These are phyloP conservation scores for Stropharia rugosoannulata DNA, from an alignment of 768 basidiomycete species.

Conservation along the genomic window DNA sequence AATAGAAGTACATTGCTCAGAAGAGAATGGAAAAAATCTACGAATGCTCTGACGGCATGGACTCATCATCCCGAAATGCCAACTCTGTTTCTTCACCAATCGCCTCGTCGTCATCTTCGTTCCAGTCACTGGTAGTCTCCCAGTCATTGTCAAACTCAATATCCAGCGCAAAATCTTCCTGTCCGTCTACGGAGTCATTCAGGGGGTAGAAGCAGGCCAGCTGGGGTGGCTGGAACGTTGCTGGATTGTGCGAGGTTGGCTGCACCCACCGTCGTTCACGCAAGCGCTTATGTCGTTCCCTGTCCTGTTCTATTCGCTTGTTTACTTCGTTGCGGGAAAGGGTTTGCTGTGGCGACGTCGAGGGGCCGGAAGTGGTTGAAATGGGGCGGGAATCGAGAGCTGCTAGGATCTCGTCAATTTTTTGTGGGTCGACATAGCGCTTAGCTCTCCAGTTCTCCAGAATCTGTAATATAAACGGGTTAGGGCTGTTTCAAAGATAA, in stretches of 20 bases:
- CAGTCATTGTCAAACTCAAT: constrained; percentile 90
- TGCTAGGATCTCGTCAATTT: constrained; percentile 68
- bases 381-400: constrained; percentile 36
- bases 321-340: constrained; percentile 71
- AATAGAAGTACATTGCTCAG: too few relatives aligned
- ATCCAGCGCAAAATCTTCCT: constrained; percentile 60
- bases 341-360: constrained; percentile 22
- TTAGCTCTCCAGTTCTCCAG: constrained; percentile 91
- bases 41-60: not conserved
- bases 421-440: constrained; percentile 77
- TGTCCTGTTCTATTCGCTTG: constrained; percentile 88
- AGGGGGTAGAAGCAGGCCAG: constrained; percentile 64
- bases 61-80: constrained; percentile 57
- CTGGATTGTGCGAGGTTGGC: constrained; percentile 55
- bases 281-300: constrained; percentile 89
- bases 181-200: constrained; percentile 48
- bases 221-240: constrained; percentile 39
- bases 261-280: constrained; percentile 94
- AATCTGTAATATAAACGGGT: constrained; percentile 48
- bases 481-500: not conserved
- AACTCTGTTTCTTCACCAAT: constrained; percentile 67
- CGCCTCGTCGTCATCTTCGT: constrained; percentile 84
- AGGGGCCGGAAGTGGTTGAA: constrained; percentile 21
- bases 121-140: constrained; percentile 90
- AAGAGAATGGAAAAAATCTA: too few relatives aligned